These are phyloP conservation scores for Diplodia mutila DNA, from an alignment of 2,329 filamentous ascomycete species.

Conservation along the genomic window DNA sequence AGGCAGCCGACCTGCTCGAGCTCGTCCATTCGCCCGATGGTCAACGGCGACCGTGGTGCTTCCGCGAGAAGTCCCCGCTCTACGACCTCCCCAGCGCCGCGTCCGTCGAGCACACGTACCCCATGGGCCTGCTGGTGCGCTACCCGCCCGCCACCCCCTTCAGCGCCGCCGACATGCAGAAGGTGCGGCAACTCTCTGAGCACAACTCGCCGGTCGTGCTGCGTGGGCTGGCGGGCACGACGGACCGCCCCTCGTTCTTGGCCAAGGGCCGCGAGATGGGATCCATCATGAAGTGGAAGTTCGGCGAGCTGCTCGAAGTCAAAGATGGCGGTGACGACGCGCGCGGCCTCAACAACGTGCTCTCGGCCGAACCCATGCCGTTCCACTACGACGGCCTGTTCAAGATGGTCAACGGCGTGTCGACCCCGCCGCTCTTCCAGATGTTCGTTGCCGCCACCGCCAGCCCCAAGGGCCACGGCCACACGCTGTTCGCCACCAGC, in stretches of 20 bases:
- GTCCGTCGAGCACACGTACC: conserved; percentile 35
- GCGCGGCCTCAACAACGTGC: conserved; percentile 56
- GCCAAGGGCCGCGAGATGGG: conserved; percentile 55
- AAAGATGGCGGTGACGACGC: conserved; percentile 59
- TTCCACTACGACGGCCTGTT: conserved; percentile 63
- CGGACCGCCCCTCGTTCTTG: conserved; percentile 51
- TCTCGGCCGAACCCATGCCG: conserved; percentile 57
- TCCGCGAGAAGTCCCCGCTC: conserved; percentile 31
- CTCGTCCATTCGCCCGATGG: conserved; percentile 31
- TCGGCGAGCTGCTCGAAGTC: conserved; percentile 63
- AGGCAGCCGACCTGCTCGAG: conserved; percentile 24
- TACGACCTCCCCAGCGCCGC: conserved; percentile 29
- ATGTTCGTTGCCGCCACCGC: conserved; percentile 55
- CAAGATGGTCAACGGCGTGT: conserved; percentile 50
- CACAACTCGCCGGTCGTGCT: conserved; percentile 58
- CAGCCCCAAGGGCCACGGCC: conserved; percentile 56
- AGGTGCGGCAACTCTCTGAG: conserved; percentile 53
- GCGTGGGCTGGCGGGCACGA: conserved; percentile 56
- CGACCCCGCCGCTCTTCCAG: conserved; percentile 49
- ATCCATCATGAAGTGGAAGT: conserved; percentile 56
- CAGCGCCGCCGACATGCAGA: conserved; percentile 50
- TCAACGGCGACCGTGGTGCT: conserved; percentile 32
- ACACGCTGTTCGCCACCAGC: conserved; percentile 59
- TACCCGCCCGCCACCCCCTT: conserved; percentile 39
- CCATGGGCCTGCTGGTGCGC: conserved; percentile 32